Evolutionary conservation across 805 yeast species (phyloP).

Genomic region (Cephaloascus fragrans): DNA sequence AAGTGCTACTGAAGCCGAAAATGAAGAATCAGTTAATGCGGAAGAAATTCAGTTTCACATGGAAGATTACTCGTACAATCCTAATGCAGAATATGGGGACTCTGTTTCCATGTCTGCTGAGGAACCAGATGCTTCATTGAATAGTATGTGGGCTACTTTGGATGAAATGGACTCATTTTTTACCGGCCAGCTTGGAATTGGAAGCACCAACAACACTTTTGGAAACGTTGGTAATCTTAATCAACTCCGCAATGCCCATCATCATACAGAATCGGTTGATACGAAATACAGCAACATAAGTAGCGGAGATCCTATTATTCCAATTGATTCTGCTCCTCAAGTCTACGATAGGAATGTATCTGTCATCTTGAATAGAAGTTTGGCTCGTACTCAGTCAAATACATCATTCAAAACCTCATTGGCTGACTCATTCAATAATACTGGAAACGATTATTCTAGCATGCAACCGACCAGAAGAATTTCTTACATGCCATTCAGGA

Average conservation of each 20-base stretch:
- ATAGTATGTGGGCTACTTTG: conserved; percentile 87
- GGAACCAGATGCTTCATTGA: conserved; percentile 64
- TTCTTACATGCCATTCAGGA: conserved; percentile 32
- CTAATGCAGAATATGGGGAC: conserved; percentile 28
- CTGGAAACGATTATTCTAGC: conserved; percentile 7
- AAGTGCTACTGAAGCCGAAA: conserved; percentile 23
- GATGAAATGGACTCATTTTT: conserved; percentile 86
- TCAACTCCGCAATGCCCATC: conserved; percentile 19
- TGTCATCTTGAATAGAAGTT: conserved; percentile 59
- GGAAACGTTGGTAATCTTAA: neutral
- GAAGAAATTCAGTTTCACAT: conserved; percentile 44
- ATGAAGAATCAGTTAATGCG: conserved; percentile 20
- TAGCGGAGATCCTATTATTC: conserved; percentile 27
- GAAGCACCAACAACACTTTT: conserved; percentile 3
- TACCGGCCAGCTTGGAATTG: conserved; percentile 43
- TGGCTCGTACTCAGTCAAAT: conserved; percentile 66
- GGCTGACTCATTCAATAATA: conserved; percentile 48
- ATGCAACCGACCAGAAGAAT: conserved; percentile 9
- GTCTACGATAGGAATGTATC: conserved; percentile 74
- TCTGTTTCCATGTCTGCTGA: conserved; percentile 40
- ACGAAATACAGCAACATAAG: conserved; percentile 42
- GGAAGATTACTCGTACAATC: conserved; percentile 45
- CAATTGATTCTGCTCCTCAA: conserved; percentile 67
- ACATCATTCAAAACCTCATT: conserved; percentile 69
- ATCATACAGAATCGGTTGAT: conserved; percentile 48